Evolutionary conservation across 306 rosid genomes (phyloP).

Genomic region (Inga laurina): DNA sequence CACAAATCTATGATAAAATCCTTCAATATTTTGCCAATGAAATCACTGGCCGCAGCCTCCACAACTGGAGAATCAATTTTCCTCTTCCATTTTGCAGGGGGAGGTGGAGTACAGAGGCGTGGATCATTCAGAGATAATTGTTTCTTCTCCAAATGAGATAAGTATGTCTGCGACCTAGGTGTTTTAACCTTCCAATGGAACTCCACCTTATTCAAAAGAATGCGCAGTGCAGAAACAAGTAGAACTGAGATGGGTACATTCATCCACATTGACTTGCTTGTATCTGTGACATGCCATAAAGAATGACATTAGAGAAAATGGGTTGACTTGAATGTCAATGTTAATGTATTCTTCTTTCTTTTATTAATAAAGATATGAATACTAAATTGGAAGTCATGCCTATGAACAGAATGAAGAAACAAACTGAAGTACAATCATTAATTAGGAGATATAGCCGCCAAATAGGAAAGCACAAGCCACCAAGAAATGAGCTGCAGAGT

Average conservation of each 20-base stretch:
- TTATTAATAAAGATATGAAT: background rate
- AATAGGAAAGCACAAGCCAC: background rate
- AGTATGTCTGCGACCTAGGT: slow-evolving; percentile 55
- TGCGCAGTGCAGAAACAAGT: slow-evolving; percentile 59
- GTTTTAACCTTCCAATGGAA: slow-evolving; percentile 69
- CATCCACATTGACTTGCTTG: slow-evolving; percentile 99
- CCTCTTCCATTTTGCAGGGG: slow-evolving; percentile 80
- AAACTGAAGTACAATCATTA: background rate
- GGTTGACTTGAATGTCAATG: background rate
- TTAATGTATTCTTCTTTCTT: background rate
- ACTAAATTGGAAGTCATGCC: slow-evolving; percentile 2
- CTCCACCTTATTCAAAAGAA: slow-evolving; percentile 73
- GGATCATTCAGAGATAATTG: slow-evolving; percentile 73
- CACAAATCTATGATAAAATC: slow-evolving; percentile 91
- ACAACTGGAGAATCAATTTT: slow-evolving; percentile 79
- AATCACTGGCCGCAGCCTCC: slow-evolving; percentile 79
- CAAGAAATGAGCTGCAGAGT: background rate
- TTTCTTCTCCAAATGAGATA: slow-evolving; percentile 89
- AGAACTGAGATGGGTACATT: slow-evolving; percentile 82
- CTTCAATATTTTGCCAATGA: slow-evolving; percentile 80
- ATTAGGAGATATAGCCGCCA: background rate
- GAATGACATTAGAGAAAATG: background rate
- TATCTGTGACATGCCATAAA: slow-evolving; percentile 54
- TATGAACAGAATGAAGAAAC: background rate
- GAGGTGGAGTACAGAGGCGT: slow-evolving; percentile 55